Conservation (phyloP, 2,329 filamentous ascomycete species). For the Bipolaris oryzae region DNA sequence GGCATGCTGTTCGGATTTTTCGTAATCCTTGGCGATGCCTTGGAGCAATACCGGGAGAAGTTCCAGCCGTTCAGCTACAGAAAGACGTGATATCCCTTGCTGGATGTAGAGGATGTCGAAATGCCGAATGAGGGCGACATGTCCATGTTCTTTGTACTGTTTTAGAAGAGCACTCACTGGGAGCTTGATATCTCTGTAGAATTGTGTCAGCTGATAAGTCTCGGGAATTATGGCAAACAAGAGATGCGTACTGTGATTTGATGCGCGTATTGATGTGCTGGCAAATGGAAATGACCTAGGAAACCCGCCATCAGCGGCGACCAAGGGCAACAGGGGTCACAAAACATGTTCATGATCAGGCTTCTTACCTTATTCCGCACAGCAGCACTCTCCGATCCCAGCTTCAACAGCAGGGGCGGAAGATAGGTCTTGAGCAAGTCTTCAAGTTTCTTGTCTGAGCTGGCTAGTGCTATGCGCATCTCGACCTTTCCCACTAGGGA, state of each 20-base stretch:
- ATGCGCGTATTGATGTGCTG: slow-evolving; percentile 73
- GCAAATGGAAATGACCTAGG: slow-evolving; percentile 68
- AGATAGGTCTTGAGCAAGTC: slow-evolving; percentile 79
- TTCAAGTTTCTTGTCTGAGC: slow-evolving; percentile 83
- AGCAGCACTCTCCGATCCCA: slow-evolving; percentile 76
- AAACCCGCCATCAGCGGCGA: slow-evolving; percentile 42
- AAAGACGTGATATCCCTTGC: slow-evolving; percentile 73
- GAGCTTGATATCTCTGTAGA: slow-evolving; percentile 66
- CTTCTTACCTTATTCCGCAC: slow-evolving; percentile 75
- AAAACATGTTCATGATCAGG: neutral
- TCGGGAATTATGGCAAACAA: neutral
- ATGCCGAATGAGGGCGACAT: slow-evolving; percentile 77
- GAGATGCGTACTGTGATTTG: slow-evolving; percentile 56
- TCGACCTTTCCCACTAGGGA: slow-evolving; percentile 84
- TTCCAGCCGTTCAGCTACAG: slow-evolving; percentile 67
- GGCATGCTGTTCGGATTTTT: slow-evolving; percentile 60
- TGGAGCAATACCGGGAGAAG: slow-evolving; percentile 73
- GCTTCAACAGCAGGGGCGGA: slow-evolving; percentile 81
- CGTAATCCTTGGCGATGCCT: slow-evolving; percentile 67
- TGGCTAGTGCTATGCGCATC: slow-evolving; percentile 80
- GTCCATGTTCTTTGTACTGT: slow-evolving; percentile 79
- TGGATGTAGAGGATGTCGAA: slow-evolving; percentile 90
- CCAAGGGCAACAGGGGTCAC: slow-evolving; percentile 2
- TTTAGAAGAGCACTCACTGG: slow-evolving; percentile 84
- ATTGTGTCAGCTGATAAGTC: slow-evolving; percentile 16